A percentile compares a stretch with the other conserved stretches of the same genome.
These are phyloP conservation scores for Zygotorulaspora florentina DNA, from an alignment of 805 yeast genomes.

Conservation along the genomic window DNA sequence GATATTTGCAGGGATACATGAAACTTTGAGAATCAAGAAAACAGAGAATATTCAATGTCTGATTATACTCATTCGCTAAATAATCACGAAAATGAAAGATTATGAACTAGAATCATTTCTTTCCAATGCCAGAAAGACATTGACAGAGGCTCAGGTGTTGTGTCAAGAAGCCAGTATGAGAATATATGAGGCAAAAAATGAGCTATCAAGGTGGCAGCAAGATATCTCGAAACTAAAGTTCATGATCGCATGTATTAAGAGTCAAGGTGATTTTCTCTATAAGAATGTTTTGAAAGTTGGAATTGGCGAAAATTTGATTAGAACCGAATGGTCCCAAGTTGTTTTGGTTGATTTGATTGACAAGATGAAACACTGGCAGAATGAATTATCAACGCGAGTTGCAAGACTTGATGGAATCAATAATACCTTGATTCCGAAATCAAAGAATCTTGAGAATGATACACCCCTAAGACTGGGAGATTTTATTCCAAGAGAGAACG, in stretches of 20 bases:
- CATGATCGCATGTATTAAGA: slow-evolving; percentile 42
- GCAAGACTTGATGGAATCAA: slow-evolving; percentile 35
- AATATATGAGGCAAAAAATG: slow-evolving; percentile 35
- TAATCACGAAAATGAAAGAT: slow-evolving; percentile 3
- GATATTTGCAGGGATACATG: no score
- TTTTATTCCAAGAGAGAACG: slow-evolving; percentile 43
- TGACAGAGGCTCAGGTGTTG: slow-evolving; percentile 46
- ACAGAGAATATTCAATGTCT: background rate
- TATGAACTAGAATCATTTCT: slow-evolving; percentile 35
- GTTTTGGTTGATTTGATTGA: slow-evolving; percentile 21
- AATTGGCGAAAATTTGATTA: slow-evolving; percentile 29
- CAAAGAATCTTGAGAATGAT: slow-evolving; percentile 15
- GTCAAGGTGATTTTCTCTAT: slow-evolving; percentile 44
- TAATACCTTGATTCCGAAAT: slow-evolving; percentile 31
- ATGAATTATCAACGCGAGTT: slow-evolving; percentile 34
- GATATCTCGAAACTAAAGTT: slow-evolving; percentile 43
- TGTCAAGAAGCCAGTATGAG: slow-evolving; percentile 48
- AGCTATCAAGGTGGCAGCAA: slow-evolving; percentile 40
- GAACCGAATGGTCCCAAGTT: slow-evolving; percentile 22
- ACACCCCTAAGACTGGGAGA: slow-evolving; percentile 38
- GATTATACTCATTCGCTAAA: background rate
- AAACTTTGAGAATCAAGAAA: background rate
- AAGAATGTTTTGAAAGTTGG: slow-evolving; percentile 30
- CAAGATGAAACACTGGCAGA: slow-evolving; percentile 31
- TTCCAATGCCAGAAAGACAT: slow-evolving; percentile 44